These are phyloP conservation scores for Coniochaeta sp. DNA, from an alignment of 2,329 filamentous ascomycete genomes.

Conservation along the genomic window DNA sequence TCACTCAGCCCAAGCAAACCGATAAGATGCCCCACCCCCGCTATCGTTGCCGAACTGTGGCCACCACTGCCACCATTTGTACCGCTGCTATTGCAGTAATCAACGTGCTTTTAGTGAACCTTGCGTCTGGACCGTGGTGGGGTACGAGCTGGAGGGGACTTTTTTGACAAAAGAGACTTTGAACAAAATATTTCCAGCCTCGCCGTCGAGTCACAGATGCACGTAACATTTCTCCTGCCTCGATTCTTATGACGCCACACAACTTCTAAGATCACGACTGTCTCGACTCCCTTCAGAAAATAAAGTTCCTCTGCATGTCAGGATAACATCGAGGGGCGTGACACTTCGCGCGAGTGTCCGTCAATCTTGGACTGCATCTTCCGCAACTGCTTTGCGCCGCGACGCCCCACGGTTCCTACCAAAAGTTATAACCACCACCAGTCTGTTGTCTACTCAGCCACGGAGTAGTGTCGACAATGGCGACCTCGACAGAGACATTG, in stretches of 20 bases:
- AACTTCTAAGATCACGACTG: no score
- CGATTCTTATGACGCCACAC: not conserved
- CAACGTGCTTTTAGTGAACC: not conserved
- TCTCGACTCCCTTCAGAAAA: no score
- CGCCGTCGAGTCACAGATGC: not conserved
- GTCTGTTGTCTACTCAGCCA: not conserved
- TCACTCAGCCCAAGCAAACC: no score
- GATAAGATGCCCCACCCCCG: not conserved
- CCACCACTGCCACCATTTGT: not conserved
- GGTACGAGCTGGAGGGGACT: not conserved
- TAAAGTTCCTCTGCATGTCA: not conserved
- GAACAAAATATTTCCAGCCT: slow-evolving; percentile 1
- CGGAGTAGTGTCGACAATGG: not conserved
- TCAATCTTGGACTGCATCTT: not conserved
- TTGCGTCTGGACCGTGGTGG: not conserved
- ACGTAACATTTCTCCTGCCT: not conserved
- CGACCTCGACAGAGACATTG: not conserved
- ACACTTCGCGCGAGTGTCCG: not conserved
- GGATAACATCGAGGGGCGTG: not conserved
- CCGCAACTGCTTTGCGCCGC: not conserved
- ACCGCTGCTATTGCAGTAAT: no score
- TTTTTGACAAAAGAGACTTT: not conserved
- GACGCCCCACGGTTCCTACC: not conserved
- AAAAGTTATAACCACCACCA: not conserved
- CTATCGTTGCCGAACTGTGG: no score